A percentile compares a stretch with the other conserved stretches of the same genome.
These are phyloP conservation scores for Globisporangium mamillatum DNA, from an alignment of 352 stramenopile species.

Conservation along the genomic window DNA sequence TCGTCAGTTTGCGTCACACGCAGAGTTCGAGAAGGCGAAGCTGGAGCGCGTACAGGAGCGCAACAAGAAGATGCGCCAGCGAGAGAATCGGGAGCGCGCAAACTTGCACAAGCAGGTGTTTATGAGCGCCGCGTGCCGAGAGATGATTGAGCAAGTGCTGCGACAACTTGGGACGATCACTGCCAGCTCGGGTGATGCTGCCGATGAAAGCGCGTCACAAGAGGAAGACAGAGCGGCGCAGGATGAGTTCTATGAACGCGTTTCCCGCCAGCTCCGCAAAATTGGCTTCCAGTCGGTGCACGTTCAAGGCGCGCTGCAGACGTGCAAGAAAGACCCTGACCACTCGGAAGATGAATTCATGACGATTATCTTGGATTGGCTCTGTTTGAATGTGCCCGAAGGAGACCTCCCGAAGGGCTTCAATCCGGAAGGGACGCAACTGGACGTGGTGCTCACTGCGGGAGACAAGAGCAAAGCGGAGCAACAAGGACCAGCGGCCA, in stretches of 20 bases:
- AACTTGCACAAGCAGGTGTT: constrained; percentile 90
- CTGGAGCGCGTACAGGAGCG: constrained; percentile 47
- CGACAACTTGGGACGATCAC: constrained; percentile 35
- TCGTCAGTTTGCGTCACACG: constrained; percentile 71
- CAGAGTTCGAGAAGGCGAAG: constrained; percentile 64
- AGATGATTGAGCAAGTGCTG: constrained; percentile 86
- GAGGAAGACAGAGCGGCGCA: constrained; percentile 15
- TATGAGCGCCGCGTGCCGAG: constrained; percentile 85
- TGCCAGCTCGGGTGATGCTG: constrained; percentile 13
- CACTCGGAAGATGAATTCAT: constrained; percentile 34
- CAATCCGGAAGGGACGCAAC: constrained; percentile 85
- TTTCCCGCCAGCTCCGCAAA: constrained; percentile 32
- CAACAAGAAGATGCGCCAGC: constrained; percentile 76
- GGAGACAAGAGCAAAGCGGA: constrained; percentile 6
- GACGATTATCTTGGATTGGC: constrained; percentile 66
- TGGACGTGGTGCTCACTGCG: constrained; percentile 70
- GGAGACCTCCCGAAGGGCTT: constrained; percentile 79
- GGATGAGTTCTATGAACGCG: constrained; percentile 22
- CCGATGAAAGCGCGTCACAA: constrained; percentile 2
- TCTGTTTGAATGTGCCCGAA: constrained; percentile 79
- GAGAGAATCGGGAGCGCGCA: constrained; percentile 91
- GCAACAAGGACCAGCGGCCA: constrained; percentile 12
- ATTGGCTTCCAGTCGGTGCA: constrained; percentile 60
- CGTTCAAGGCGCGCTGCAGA: constrained; percentile 43
- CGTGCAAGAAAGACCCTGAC: constrained; percentile 21